Evolutionary conservation across 2,329 filamentous ascomycete genomes (phyloP), one percentile per base, ranked within the genome.

Genomic region (Aspergillus japonicus): DNA sequence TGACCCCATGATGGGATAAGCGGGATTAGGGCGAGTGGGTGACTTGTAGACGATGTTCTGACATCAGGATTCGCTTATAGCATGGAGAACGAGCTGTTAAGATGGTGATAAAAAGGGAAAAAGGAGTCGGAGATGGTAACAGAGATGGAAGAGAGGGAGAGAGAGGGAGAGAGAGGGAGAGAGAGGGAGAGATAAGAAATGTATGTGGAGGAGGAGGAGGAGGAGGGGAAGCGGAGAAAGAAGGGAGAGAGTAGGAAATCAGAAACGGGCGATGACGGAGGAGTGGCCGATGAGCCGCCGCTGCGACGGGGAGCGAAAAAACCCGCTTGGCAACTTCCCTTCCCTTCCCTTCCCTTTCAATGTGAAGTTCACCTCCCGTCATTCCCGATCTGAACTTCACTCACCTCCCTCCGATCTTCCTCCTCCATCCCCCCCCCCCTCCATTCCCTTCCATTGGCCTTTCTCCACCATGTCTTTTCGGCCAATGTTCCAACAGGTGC

Each of bases 401-500:
- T 57, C 49, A 35, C 31, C 31, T 33, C 31, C 11, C 31, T 49
- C 47, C 47, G 53, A 44, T 52, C 52, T 61, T 35, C 67, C 67
- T 68, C 64, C 66, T 66, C 68, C 66, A 66, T 62, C 65, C 62
- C 50, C 66, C 61, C 66, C 61, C 50, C 62, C 56, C 55, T 50
- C 53, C 21, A 21, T 21, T 21, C 2, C 21, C 21, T 50, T 53
- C 69, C 66, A 71, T 70, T 71, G 68, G 64, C 67, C 68, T 64
- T 64, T 62, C 58, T 64, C 62, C 64, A 60, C 60, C 67, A 77
- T 77, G 75, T 73, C 74, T 62, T 75, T 77, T 68, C 73, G 74
- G 71, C 73, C 73, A 71, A 71, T 77, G 66, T 69, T 77, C 64
- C 70, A 74, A 61, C 74, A 73, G 73, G 77, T 78, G 72, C 58